Evolutionary conservation across 1,139 yeast genomes (phyloP), one percentile per base, ranked within the genome.

Genomic region (Geotrichum reessii): DNA sequence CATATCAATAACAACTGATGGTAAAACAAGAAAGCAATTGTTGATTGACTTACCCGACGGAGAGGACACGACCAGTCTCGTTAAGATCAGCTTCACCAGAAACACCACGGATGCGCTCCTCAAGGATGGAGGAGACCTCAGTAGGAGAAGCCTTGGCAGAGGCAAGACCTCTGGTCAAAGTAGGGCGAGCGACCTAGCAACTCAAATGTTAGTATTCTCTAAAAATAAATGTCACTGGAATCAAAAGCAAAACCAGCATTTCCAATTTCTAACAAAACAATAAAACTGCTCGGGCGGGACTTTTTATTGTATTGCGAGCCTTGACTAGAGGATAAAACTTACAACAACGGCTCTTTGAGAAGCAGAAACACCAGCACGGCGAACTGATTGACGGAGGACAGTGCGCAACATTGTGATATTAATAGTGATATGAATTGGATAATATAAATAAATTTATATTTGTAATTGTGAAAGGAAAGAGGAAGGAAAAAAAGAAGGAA

Each of bases 71-170:
- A 79, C 99, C 99, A 77, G 99, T 95, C 83, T 95, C 99, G 81
- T 93, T 91, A 74, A 95, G 87, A 86, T 90, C 86, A 72, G 97
- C 91, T 80, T 92, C 98, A 73, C 90, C 95, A 69, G 97, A 86
- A 71, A 93, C 95, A 81, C 99, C 99, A 83, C 97, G 91, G 84
- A 95, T 95, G 82, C 96, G 91, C 79, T 93, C 97, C 83, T 95
- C 99, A 75, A 95, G 86, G 81, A 95, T 93, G 64, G 98, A 90
- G 69, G 99, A 91, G 70, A 95, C 99, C 82, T 95, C 99, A 71
- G 99, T 93, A 76, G 99, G 98, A 71, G 95, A 92, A 74, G 98
- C 95, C 86, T 93, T 95, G 72, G 96, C 95, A 52, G 57, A 58
- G 75, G 98, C 97, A 76, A 83, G 89, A 79, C 96, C 86, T 73